Evolutionary conservation across 1,284 basidiomycete genomes (phyloP), one percentile per base, ranked within the genome.

Genomic region (Puccinia hordei): DNA sequence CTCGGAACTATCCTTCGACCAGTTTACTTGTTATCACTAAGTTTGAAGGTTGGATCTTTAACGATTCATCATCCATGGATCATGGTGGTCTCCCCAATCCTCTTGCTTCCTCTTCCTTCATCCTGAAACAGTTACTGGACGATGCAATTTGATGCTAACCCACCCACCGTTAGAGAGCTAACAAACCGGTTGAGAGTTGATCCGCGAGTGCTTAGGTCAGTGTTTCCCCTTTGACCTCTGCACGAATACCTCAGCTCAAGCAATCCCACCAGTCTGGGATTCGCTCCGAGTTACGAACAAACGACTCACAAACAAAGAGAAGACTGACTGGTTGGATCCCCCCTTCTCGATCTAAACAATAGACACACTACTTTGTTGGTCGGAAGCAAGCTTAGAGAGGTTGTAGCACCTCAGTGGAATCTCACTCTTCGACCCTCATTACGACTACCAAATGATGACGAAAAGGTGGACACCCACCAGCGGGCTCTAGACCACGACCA

Each of bases 81-180:
- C 55, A 41, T 59, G 35, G 24, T 27, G 22, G 46, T 33, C 8
- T 30, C 41, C 10, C 59, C 49, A 38, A 55, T 77, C 66, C 46
- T 24, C 46, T 38, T 3, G 0, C 24, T 63, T 22, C 33, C n/a
- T 24, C 57, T 46, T n/a, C n/a, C n/a, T n/a, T 2, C 33, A 33
- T 33, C 49, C 46, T 30, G 22, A 6, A 35, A 51, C 66, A 84
- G 83, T 63, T 83, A 84, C 66, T 84, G 82, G 81, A 82, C 83
- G 9, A 82, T 84, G 81, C 68, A 75, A 8, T 84, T 84, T 74
- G 83, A 84, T 79, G 82, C 82, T 69, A 83, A 83, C 72, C 83
- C 83, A 17, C 83, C 83, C 0, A 83, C 82, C 5, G 79, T 84
- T 17, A 57, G 79, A n/a, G 81, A 82, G 0, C 73, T 84, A 24